Evolutionary conservation across 2,329 filamentous ascomycete species (phyloP).

Genomic region (Fusarium sp.): DNA sequence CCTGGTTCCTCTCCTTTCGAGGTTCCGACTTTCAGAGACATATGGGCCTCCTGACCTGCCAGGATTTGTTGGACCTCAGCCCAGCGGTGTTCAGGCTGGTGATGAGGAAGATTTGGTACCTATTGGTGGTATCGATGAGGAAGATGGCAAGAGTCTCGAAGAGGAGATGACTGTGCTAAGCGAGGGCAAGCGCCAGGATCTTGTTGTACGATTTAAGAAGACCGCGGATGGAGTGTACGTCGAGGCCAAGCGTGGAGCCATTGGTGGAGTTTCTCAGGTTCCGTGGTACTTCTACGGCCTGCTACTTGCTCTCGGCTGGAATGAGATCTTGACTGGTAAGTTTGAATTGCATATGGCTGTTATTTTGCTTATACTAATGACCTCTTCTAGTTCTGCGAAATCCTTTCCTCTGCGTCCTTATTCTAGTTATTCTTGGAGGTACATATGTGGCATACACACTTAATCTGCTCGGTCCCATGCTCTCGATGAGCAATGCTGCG

Average conservation of each 20-base stretch:
- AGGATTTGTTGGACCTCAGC: conserved; percentile 83
- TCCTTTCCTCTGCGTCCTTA: conserved; percentile 89
- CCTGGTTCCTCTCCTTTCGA: conserved; percentile 87
- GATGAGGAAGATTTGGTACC: conserved; percentile 91
- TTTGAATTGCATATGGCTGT: conserved; percentile 5
- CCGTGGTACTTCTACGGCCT: conserved; percentile 95
- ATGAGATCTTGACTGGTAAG: conserved; percentile 94
- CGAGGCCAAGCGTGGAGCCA: conserved; percentile 95
- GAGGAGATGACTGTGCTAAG: conserved; percentile 97
- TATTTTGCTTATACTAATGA: conserved; percentile 17
- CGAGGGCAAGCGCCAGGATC: conserved; percentile 89
- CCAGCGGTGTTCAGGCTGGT: conserved; percentile 76
- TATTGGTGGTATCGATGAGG: conserved; percentile 94
- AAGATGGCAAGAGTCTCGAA: conserved; percentile 92
- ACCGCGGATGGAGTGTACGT: conserved; percentile 97
- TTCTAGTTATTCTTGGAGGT: conserved; percentile 79
- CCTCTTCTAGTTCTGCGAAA: conserved; percentile 81
- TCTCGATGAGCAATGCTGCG: conserved; percentile 94
- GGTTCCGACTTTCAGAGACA: conserved; percentile 82
- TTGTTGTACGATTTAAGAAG: conserved; percentile 97
- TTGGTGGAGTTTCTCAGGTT: conserved; percentile 93
- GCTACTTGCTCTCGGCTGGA: conserved; percentile 94
- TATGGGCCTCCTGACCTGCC: conserved; percentile 83
- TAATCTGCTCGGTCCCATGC: conserved; percentile 94
- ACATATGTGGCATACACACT: conserved; percentile 93